Evolutionary conservation across 164 flowering plant genomes (phyloP), one percentile per base, ranked within the genome.

Genomic region (Vitis cinerea): DNA sequence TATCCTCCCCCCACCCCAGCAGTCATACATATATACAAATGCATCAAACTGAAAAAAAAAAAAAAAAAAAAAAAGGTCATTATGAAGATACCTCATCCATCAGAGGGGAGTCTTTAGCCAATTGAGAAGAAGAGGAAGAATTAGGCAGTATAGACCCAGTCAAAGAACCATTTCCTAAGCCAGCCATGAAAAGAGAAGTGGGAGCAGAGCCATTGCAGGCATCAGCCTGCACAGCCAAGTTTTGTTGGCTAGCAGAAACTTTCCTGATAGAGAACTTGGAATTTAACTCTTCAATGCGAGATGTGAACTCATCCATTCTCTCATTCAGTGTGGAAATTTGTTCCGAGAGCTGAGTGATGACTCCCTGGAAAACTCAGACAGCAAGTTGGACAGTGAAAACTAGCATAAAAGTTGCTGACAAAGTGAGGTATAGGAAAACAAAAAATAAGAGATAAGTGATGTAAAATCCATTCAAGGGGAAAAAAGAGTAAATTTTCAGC

Each of bases 271-370:
- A 70, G 55, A 93, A 73, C 76, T 84, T 92, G 63, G 95, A 81
- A 76, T 85, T 96, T 66, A 96, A 74, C 81, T 93, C 97, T 79
- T 93, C 98, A 62, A 96, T 84, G 12, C 85, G 88, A 59, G 94
- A 79, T 59, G 97, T 88, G 68, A 96, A 89, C 69, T 90, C 99
- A 78, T 96, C 97, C 92, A 96, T 89, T 65, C 98, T 82, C 71
- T 91, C 97, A 71, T 84, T 88, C 55, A 93, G 79, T 0, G 92
- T 88, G n/a, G 95, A 88, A 57, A 96, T 93, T 74, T 96, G 99
- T 63, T 96, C 98, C 3, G 98, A 90, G 48, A 93, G 94, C 61
- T 90, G 97, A 70, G 85, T 82, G 16, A 85, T 75, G 59, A 80
- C 86, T 50, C 97, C 99, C 97, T 91, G 76, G 52, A 75, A 71